Evolutionary conservation across 2,329 filamentous ascomycete species (phyloP).

Genomic region (Thelonectria olida): DNA sequence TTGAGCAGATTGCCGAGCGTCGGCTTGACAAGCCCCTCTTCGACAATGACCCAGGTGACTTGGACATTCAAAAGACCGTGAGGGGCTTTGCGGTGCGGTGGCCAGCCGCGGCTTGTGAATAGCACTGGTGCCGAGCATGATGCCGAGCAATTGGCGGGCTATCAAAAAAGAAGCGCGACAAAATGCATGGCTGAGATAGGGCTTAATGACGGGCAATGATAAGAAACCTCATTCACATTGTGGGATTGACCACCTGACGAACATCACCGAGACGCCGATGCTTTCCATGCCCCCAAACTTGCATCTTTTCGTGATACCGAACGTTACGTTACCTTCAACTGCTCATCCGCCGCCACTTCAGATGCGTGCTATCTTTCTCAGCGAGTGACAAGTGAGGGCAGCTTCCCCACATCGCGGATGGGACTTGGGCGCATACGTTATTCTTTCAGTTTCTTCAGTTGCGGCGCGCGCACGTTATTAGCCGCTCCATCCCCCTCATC

Average conservation of each 20-base stretch:
- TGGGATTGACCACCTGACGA: not conserved
- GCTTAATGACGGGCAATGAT: constrained; percentile 14
- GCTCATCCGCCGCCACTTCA: constrained; percentile 16
- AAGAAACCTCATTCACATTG: not conserved
- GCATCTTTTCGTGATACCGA: constrained; percentile 12
- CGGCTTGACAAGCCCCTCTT: constrained; percentile 89
- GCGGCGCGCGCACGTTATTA: constrained; percentile 18
- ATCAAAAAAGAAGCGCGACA: not conserved
- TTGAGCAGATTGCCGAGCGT: constrained; percentile 83
- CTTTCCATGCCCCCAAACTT: not conserved
- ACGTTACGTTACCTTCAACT: constrained; percentile 34
- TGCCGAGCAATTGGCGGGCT: not conserved
- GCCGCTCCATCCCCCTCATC: constrained; percentile 10
- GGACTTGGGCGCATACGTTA: constrained; percentile 8
- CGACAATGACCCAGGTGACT: constrained; percentile 86
- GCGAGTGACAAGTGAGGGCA: constrained; percentile 8
- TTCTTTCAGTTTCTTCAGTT: not conserved
- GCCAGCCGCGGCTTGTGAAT: constrained; percentile 52
- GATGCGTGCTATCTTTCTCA: constrained; percentile 24
- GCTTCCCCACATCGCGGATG: constrained; percentile 35
- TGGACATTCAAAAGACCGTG: constrained; percentile 82
- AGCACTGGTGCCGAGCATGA: constrained; percentile 14
- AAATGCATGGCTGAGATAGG: not conserved
- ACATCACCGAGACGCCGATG: not conserved
- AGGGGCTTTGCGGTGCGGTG: constrained; percentile 80